Conservation (phyloP, 768 basidiomycete species). For the Boletus huronensis region DNA sequence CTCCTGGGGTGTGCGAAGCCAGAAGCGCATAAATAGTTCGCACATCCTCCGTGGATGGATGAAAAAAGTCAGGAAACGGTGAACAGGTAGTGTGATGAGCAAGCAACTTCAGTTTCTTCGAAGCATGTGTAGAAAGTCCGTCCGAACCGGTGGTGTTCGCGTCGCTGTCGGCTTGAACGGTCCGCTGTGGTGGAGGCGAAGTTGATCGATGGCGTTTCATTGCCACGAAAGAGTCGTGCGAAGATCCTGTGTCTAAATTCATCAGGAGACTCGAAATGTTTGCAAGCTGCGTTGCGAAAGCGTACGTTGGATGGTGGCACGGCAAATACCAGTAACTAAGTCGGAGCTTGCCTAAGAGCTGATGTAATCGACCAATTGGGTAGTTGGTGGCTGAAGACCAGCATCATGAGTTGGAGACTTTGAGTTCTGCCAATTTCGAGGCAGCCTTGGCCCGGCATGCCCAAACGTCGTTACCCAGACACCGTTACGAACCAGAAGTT, state of each 20-base stretch:
- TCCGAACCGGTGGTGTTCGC: background rate
- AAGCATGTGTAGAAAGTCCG: constrained; percentile 12
- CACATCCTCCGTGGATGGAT: constrained; percentile 44
- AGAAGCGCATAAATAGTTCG: constrained; percentile 41
- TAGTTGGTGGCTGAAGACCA: background rate
- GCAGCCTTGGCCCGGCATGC: background rate
- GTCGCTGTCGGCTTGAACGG: background rate
- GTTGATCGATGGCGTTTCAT: constrained; percentile 17
- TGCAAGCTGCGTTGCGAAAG: background rate
- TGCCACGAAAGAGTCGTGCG: background rate
- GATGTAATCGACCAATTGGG: constrained; percentile 7
- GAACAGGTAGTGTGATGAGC: constrained; percentile 39
- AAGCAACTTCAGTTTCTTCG: constrained; percentile 52
- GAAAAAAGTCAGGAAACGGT: constrained; percentile 45
- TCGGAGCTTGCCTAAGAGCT: background rate
- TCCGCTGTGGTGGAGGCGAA: background rate
- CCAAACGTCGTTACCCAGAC: background rate
- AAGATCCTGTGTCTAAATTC: background rate
- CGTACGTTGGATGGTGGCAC: background rate
- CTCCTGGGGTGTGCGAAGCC: constrained; percentile 34
- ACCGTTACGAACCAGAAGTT: background rate
- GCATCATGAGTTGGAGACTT: background rate
- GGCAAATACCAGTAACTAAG: background rate
- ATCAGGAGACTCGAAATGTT: background rate
- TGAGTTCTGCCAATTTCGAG: background rate